Conservation (phyloP, 306 rosid genomes). For the Myrica gale region DNA sequence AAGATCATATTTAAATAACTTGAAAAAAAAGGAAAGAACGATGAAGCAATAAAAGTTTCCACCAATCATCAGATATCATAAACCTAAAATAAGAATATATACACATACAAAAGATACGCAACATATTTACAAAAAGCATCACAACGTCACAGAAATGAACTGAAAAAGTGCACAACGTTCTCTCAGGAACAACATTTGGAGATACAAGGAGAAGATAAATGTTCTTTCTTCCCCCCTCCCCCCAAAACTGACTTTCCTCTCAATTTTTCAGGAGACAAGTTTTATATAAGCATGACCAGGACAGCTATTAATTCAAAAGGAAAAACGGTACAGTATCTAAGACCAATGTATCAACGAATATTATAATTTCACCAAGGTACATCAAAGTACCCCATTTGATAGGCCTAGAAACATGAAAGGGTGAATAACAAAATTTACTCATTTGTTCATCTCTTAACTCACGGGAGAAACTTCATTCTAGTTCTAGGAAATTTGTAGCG, state of each 20-base stretch:
- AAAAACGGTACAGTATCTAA: neutral
- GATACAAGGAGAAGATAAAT: neutral
- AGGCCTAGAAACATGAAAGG: neutral
- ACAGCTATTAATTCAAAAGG: neutral
- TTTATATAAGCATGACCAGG: neutral
- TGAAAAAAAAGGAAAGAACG: slow-evolving; percentile 12
- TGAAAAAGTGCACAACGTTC: neutral
- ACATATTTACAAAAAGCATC: neutral
- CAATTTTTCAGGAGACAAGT: neutral
- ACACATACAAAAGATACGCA: neutral
- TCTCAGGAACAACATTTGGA: neutral
- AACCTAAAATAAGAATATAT: neutral
- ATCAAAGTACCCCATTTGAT: neutral
- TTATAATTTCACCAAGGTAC: neutral
- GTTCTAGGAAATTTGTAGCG: neutral
- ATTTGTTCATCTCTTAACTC: neutral
- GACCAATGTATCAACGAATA: neutral
- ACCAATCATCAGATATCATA: too few relatives aligned
- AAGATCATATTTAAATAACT: slow-evolving; percentile 21
- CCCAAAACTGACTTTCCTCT: neutral
- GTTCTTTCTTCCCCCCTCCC: neutral
- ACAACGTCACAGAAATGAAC: neutral
- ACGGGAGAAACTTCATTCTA: neutral
- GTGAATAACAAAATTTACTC: neutral
- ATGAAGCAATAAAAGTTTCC: neutral